Evolutionary conservation across 345 rosid species (phyloP).

Genomic region (Eucalyptus leucophloia): DNA sequence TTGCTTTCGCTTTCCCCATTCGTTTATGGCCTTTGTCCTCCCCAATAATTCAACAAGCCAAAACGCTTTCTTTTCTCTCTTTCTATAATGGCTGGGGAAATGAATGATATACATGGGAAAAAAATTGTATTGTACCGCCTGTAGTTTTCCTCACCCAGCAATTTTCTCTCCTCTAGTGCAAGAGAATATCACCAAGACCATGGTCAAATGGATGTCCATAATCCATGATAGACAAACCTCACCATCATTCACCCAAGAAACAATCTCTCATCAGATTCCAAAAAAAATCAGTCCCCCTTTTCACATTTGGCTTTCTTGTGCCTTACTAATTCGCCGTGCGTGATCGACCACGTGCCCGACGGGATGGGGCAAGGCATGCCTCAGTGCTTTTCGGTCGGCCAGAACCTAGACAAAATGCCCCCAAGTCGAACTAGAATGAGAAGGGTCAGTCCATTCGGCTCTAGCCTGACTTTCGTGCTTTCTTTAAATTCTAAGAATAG

Average conservation of each 20-base stretch:
- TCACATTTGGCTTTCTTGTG: neutral
- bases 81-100: neutral
- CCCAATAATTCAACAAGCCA: constrained; percentile 4
- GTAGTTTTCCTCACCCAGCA: neutral
- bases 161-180: neutral
- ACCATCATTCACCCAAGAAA: neutral
- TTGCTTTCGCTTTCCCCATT: constrained; percentile 10
- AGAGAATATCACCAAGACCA: neutral
- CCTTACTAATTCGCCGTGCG: neutral
- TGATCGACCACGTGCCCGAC: neutral
- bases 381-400: neutral
- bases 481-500: neutral
- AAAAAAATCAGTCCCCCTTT: neutral
- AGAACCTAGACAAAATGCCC: neutral
- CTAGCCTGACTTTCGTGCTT: neutral
- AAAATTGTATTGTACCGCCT: neutral
- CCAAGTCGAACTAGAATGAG: neutral
- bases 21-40: neutral
- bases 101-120: neutral
- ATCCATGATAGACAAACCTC: neutral
- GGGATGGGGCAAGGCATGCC: accelerated
- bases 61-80: neutral
- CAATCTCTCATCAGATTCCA: neutral
- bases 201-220: neutral
- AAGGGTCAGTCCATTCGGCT: neutral